These are phyloP conservation scores for Andalucia godoyi DNA, from an alignment of 78 protist species.

Conservation along the genomic window DNA sequence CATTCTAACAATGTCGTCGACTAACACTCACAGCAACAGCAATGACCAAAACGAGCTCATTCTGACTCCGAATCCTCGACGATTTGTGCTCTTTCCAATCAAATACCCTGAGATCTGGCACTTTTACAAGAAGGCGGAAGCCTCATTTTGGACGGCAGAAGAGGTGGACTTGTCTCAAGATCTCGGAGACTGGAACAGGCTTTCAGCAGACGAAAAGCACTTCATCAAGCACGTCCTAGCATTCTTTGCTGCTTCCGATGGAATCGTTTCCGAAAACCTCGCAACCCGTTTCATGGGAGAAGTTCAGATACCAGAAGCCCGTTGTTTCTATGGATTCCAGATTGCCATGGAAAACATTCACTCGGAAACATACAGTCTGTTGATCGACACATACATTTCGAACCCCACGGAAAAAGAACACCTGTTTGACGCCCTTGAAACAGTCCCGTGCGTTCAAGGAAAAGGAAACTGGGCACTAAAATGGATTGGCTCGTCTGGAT, in stretches of 20 bases:
- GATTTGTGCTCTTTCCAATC: conserved; percentile 89
- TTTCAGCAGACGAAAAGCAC: conserved; percentile 83
- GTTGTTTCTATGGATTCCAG: conserved; percentile 97
- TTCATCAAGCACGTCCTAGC: conserved; percentile 88
- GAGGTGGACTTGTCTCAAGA: conserved; percentile 86
- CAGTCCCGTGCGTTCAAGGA: conserved; percentile 73
- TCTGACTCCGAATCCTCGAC: conserved; percentile 17
- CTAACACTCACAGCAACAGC: no score
- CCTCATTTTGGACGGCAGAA: conserved; percentile 93
- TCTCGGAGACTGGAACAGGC: conserved; percentile 26
- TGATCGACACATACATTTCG: conserved; percentile 89
- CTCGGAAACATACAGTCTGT: conserved; percentile 80
- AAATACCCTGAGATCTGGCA: conserved; percentile 44
- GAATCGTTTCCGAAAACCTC: conserved; percentile 95
- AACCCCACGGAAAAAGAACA: conserved; percentile 40
- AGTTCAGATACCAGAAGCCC: conserved; percentile 93
- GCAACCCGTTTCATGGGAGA: conserved; percentile 78
- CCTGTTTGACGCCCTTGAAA: conserved; percentile 85
- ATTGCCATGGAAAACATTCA: conserved; percentile 93
- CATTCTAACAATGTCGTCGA: no score
- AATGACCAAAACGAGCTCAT: conserved; percentile 26
- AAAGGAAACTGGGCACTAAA: conserved; percentile 95
- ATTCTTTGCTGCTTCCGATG: conserved; percentile 94
- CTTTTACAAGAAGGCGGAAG: conserved; percentile 50
- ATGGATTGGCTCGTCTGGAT: conserved; percentile 65